phyloP scores from a whole-genome alignment of 495 filamentous ascomycete species.

The Neurospora sp. region DNA sequence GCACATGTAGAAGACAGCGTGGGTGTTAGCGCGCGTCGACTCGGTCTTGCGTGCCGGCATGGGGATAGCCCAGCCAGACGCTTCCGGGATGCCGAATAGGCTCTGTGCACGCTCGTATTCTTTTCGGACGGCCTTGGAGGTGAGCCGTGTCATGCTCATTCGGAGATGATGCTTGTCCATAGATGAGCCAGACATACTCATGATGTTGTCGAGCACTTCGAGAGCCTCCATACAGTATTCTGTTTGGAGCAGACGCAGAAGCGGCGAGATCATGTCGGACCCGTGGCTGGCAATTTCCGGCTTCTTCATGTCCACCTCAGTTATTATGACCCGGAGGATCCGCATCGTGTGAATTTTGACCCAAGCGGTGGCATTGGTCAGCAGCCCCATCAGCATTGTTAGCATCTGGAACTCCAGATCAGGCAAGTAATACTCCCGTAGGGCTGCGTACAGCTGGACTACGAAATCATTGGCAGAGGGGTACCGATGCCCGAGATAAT shows the following conservation, averaged over 20 bases:
- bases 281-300: constrained; percentile 83
- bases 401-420: constrained; percentile 71
- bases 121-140: constrained; percentile 74
- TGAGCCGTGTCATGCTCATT: constrained; percentile 88
- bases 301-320: constrained; percentile 88
- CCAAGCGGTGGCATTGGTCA: constrained; percentile 81
- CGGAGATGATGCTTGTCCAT: constrained; percentile 89
- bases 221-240: constrained; percentile 88
- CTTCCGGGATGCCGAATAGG: constrained; percentile 92
- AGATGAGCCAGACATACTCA: constrained; percentile 84
- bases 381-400: constrained; percentile 81
- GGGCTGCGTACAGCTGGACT: constrained; percentile 58
- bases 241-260: constrained; percentile 83
- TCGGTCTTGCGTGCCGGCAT: constrained; percentile 81
- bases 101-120: constrained; percentile 91
- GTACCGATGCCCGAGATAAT: constrained; percentile 59
- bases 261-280: constrained; percentile 87
- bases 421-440: constrained; percentile 75
- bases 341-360: constrained; percentile 89
- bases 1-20: constrained; percentile 91
- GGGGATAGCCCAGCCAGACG: constrained; percentile 92
- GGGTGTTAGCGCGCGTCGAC: constrained; percentile 81
- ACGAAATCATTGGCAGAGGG: constrained; percentile 70
- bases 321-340: constrained; percentile 74
- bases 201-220: constrained; percentile 84